Conservation (phyloP, 2,329 filamentous ascomycete genomes). For the Fusarium newnesense region DNA sequence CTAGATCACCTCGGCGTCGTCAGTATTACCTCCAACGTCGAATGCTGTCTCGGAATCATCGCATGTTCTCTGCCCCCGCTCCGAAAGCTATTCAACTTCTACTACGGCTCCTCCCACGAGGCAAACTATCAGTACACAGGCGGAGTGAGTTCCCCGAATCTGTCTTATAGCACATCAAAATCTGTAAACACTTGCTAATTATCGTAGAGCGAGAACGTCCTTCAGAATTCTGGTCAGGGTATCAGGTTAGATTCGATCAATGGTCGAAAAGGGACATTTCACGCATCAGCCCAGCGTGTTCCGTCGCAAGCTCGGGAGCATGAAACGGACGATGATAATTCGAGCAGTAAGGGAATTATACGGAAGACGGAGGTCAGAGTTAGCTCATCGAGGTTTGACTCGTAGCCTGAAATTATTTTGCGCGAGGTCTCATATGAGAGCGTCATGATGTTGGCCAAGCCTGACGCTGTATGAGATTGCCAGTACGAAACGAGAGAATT, state of each 20-base stretch:
- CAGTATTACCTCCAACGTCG: constrained; percentile 14
- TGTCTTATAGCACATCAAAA: not conserved
- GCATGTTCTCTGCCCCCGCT: constrained; percentile 3
- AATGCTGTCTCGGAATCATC: constrained; percentile 18
- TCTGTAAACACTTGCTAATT: not conserved
- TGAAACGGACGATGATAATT: constrained; percentile 11
- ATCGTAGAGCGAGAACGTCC: not conserved
- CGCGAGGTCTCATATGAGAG: not conserved
- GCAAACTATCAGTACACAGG: not conserved
- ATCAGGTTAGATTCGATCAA: constrained; percentile 1
- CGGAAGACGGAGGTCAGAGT: constrained; percentile 1
- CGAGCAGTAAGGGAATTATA: constrained; percentile 11
- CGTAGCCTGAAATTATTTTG: not conserved
- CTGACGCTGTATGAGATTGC: fast-evolving
- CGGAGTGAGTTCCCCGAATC: not conserved
- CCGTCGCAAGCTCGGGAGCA: not conserved
- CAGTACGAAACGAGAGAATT: fast-evolving
- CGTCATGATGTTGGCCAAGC: fast-evolving
- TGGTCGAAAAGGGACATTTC: not conserved
- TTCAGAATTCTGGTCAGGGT: not conserved
- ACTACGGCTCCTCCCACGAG: constrained; percentile 4
- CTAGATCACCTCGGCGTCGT: constrained; percentile 18
- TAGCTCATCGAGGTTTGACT: not conserved
- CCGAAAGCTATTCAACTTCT: constrained; percentile 7
- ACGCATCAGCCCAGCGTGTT: not conserved